A percentile compares a stretch with the other conserved stretches of the same genome.
phyloP scores from a whole-genome alignment of 768 basidiomycete species.

The Leccinum rimulosum region DNA sequence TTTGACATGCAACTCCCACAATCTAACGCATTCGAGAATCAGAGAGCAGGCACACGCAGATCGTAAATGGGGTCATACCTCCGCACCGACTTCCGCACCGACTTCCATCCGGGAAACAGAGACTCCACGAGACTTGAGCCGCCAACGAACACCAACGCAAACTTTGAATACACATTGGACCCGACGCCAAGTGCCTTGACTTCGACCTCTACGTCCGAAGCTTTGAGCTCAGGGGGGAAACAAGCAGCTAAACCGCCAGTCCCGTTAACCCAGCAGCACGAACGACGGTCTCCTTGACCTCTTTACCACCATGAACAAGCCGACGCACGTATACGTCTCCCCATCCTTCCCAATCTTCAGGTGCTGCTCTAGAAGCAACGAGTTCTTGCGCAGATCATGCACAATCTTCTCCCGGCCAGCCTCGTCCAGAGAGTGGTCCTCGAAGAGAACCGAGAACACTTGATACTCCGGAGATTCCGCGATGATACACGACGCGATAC shows the following conservation, averaged over 20 bases:
- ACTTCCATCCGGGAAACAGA: constrained; percentile 4
- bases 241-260: constrained; percentile 17
- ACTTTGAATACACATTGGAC: constrained; percentile 4
- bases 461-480: constrained; percentile 31
- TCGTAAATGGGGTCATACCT: constrained; percentile 2
- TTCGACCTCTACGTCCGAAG: constrained; percentile 20
- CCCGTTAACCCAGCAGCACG: constrained; percentile 15
- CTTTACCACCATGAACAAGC: constrained; percentile 26
- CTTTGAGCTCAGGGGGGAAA: constrained; percentile 17
- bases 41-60: not conserved
- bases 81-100: constrained; percentile 6
- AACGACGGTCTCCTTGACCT: constrained; percentile 16
- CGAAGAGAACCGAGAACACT: constrained; percentile 29
- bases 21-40: constrained; percentile 9
- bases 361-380: constrained; percentile 27
- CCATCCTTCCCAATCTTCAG: constrained; percentile 28
- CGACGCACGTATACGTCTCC: constrained; percentile 28
- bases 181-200: constrained; percentile 16
- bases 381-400: constrained; percentile 26
- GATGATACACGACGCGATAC: constrained; percentile 27
- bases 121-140: constrained; percentile 17
- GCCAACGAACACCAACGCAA: constrained; percentile 17
- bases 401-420: constrained; percentile 23
- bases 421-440: constrained; percentile 26
- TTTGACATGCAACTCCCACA: constrained; percentile 18